Conservation (phyloP, 768 basidiomycete genomes). For the Suillus clintonianus region DNA sequence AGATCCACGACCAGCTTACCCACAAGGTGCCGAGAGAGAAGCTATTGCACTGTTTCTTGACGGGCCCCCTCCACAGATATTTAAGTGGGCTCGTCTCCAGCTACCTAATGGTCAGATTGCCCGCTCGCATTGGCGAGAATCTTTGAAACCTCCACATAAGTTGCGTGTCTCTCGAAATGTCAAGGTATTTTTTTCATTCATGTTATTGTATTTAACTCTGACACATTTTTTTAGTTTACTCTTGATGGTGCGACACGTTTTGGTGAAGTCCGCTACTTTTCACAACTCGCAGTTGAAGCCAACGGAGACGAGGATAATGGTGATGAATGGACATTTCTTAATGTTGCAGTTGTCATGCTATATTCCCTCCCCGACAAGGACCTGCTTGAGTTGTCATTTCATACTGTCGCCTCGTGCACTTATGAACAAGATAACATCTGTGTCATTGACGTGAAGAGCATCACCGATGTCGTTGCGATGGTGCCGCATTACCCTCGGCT, state of each 20-base stretch:
- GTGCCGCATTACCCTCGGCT: slow-evolving; percentile 7
- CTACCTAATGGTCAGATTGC: slow-evolving; percentile 24
- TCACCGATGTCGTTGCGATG: too few relatives aligned
- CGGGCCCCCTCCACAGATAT: neutral
- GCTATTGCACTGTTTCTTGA: too few relatives aligned
- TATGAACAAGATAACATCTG: too few relatives aligned
- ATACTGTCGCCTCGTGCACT: slow-evolving; percentile 17
- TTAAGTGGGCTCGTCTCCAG: slow-evolving; percentile 19
- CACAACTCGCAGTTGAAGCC: slow-evolving; percentile 5
- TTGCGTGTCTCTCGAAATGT: slow-evolving; percentile 32
- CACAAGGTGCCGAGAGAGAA: too few relatives aligned
- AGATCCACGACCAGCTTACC: too few relatives aligned
- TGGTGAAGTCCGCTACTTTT: slow-evolving; percentile 17
- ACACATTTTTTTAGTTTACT: neutral
- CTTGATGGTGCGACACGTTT: neutral
- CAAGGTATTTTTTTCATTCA: slow-evolving; percentile 26
- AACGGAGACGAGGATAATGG: too few relatives aligned
- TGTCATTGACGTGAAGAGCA: too few relatives aligned
- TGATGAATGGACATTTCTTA: neutral
- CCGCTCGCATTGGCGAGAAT: slow-evolving; percentile 1
- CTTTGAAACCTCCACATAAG: slow-evolving; percentile 13
- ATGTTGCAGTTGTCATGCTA: slow-evolving; percentile 21
- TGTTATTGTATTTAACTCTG: too few relatives aligned
- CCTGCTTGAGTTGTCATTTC: slow-evolving; percentile 15
- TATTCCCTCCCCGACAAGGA: slow-evolving; percentile 19